Evolutionary conservation across 176 grass and related monocot genomes (phyloP).

Genomic region (Cocos nucifera): DNA sequence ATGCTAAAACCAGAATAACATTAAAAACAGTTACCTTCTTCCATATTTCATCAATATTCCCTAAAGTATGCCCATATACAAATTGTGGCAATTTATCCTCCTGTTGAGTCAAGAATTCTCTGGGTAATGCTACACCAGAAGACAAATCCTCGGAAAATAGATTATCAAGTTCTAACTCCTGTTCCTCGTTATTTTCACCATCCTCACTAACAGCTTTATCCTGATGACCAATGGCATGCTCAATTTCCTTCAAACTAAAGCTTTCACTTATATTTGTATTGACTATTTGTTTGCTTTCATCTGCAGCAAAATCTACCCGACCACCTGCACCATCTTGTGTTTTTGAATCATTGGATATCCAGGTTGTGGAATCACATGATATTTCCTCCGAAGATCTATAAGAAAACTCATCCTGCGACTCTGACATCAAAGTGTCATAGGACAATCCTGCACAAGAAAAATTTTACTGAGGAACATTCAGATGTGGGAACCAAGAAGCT

Average conservation of each 20-base stretch:
- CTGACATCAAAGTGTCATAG: slow-evolving; percentile 29
- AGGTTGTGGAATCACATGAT: slow-evolving; percentile 14
- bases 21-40: slow-evolving; percentile 52
- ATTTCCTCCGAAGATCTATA: slow-evolving; percentile 23
- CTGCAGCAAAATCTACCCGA: slow-evolving; percentile 15
- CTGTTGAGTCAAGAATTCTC: slow-evolving; percentile 50
- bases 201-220: slow-evolving; percentile 22
- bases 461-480: too few species aligned
- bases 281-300: slow-evolving; percentile 27
- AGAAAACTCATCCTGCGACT: slow-evolving; percentile 31
- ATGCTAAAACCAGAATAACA: slow-evolving; percentile 9
- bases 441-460: slow-evolving; percentile 6
- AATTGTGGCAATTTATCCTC: slow-evolving; percentile 53
- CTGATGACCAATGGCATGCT: neutral
- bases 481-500: too few species aligned
- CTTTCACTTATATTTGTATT: slow-evolving; percentile 33
- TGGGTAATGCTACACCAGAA: slow-evolving; percentile 33
- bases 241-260: slow-evolving; percentile 19
- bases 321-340: slow-evolving; percentile 16
- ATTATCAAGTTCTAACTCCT: slow-evolving; percentile 69
- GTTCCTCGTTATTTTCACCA: slow-evolving; percentile 35
- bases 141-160: slow-evolving; percentile 76
- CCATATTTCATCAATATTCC: slow-evolving; percentile 94
- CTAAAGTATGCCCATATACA: slow-evolving; percentile 59
- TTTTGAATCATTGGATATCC: slow-evolving; percentile 18